These are phyloP conservation scores for Dendrobium chrysotoxum DNA, from an alignment of 106 monocot species.

Conservation along the genomic window DNA sequence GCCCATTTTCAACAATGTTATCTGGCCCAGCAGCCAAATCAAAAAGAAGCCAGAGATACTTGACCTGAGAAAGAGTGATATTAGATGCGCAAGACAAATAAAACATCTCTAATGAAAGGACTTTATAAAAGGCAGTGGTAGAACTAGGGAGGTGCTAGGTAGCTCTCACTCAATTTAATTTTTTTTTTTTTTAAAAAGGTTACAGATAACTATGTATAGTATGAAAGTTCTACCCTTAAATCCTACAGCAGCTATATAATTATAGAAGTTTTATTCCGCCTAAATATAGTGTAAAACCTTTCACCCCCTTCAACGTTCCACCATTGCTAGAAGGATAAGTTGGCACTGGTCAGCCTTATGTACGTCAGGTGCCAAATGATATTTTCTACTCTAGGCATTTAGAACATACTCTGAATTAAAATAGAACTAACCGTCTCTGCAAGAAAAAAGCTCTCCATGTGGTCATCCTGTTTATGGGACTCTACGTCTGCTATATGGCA, in stretches of 20 bases:
- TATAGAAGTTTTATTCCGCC: too few relatives aligned
- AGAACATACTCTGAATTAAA: neutral
- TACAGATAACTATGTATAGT: too few relatives aligned
- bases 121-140: neutral
- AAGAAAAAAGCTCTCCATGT: constrained; percentile 99
- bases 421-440: constrained; percentile 73
- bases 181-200: too few relatives aligned
- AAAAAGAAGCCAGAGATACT: constrained; percentile 99
- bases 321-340: neutral
- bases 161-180: too few relatives aligned
- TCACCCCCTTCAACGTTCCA: neutral
- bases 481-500: constrained; percentile 97
- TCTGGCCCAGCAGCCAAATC: constrained; percentile 92
- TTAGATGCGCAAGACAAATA: constrained; percentile 16
- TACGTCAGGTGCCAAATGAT: neutral
- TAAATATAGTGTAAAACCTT: neutral
- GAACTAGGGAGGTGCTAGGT: too few relatives aligned
- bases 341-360: too few relatives aligned
- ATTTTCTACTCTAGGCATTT: neutral
- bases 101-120: neutral
- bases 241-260: too few relatives aligned
- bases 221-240: too few relatives aligned
- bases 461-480: constrained; percentile 88
- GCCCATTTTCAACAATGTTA: constrained; percentile 94
- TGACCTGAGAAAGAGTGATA: constrained; percentile 58